These are phyloP conservation scores for Ramaria rubella DNA, from an alignment of 768 basidiomycete species.

Conservation along the genomic window DNA sequence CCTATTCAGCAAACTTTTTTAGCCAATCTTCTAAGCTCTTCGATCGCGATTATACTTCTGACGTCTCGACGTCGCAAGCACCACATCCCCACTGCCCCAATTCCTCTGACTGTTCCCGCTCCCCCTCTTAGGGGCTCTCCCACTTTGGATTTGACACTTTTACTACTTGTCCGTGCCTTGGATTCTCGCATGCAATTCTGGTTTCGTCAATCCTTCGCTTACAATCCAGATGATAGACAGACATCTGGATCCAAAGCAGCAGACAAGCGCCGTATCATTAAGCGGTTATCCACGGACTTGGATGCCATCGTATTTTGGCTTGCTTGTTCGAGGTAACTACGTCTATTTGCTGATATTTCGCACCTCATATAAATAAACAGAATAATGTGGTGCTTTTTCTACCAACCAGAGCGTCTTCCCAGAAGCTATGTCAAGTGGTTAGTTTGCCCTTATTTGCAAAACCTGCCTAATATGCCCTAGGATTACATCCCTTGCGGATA, in stretches of 20 bases:
- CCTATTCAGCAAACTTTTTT: constrained; percentile 49
- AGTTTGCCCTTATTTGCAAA: neutral
- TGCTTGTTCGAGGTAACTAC: constrained; percentile 60
- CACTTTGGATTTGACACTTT: constrained; percentile 61
- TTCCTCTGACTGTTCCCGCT: constrained; percentile 19
- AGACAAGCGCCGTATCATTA: constrained; percentile 23
- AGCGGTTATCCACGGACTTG: constrained; percentile 37
- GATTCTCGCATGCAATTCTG: constrained; percentile 51
- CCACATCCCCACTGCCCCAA: constrained; percentile 20
- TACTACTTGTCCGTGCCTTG: constrained; percentile 62
- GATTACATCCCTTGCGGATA: constrained; percentile 63
- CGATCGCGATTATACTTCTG: constrained; percentile 49
- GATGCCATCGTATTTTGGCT: constrained; percentile 75
- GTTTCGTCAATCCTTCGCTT: neutral
- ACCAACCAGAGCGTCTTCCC: constrained; percentile 49
- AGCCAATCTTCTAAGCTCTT: constrained; percentile 49
- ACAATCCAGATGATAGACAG: neutral
- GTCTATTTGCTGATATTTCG: constrained; percentile 8
- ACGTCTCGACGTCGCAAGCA: constrained; percentile 39
- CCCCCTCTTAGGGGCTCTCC: constrained; percentile 32
- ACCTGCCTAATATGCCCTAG: constrained; percentile 19
- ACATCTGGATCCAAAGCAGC: neutral
- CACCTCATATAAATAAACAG: constrained; percentile 29
- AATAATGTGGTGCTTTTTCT: constrained; percentile 89
- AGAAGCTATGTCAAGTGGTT: constrained; percentile 63